Evolutionary conservation across 1,284 basidiomycete genomes (phyloP).

Genomic region (Coniophora puteana): DNA sequence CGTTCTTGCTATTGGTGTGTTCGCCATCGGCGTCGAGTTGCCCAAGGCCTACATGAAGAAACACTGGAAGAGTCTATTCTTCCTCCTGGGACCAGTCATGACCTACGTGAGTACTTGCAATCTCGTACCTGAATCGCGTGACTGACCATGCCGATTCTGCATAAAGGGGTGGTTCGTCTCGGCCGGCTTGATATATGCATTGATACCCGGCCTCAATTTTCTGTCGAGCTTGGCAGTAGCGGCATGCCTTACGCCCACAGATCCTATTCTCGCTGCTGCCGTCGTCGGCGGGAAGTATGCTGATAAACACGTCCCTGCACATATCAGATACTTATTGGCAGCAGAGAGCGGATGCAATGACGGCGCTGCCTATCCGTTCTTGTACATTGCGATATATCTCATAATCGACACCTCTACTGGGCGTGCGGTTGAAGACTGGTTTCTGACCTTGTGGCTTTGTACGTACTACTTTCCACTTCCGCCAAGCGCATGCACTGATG

Average conservation of each 20-base stretch:
- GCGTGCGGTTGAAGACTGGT: conserved; percentile 76
- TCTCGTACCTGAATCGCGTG: conserved; percentile 8
- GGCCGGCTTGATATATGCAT: conserved; percentile 83
- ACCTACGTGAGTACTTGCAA: conserved; percentile 59
- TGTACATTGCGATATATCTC: conserved; percentile 92
- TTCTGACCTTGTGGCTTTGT: conserved; percentile 83
- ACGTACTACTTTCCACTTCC: conserved; percentile 29
- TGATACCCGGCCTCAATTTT: conserved; percentile 86
- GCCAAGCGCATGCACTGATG: conserved; percentile 3
- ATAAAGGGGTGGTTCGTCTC: conserved; percentile 87
- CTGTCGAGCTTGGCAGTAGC: conserved; percentile 86
- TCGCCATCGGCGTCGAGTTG: conserved; percentile 95
- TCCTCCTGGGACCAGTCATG: conserved; percentile 89
- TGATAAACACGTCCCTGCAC: conserved; percentile 96
- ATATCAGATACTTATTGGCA: conserved; percentile 86
- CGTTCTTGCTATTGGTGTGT: conserved; percentile 95
- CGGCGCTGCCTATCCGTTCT: conserved; percentile 94
- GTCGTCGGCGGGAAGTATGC: conserved; percentile 98
- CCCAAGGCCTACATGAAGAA: conserved; percentile 90
- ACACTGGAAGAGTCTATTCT: conserved; percentile 88
- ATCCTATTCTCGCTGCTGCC: conserved; percentile 88
- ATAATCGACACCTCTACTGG: conserved; percentile 64
- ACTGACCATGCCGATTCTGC: conserved; percentile 7
- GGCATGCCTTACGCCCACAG: conserved; percentile 94
- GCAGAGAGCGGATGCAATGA: conserved; percentile 95